phyloP scores from a whole-genome alignment of 331 rosid species.

The Pyracantha coccinea region DNA sequence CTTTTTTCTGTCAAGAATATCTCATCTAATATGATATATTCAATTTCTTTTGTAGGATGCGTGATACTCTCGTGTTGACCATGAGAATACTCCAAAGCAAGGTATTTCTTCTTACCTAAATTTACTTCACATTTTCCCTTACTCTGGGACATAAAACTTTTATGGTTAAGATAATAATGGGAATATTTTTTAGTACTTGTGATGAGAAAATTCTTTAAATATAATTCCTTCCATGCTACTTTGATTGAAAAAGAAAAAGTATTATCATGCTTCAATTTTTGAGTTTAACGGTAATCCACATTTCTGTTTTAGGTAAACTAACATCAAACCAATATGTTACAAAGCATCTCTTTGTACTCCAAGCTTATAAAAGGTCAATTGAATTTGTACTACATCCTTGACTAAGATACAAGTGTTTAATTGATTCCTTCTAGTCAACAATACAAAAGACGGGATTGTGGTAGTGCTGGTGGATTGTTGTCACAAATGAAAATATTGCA shows the following conservation, averaged over 20 bases:
- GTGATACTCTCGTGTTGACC: conserved; percentile 85
- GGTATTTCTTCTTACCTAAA: conserved; percentile 31
- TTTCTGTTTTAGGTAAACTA: too few relatives aligned
- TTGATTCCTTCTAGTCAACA: not conserved
- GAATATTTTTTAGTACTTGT: not conserved
- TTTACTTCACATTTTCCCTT: not conserved
- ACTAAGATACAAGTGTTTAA: not conserved
- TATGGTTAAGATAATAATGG: not conserved
- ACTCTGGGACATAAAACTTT: not conserved
- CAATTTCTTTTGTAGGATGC: conserved; percentile 15
- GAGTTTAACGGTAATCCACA: too few relatives aligned
- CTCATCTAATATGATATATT: not conserved
- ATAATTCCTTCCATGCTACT: not conserved
- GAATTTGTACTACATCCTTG: not conserved
- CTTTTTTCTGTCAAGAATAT: not conserved
- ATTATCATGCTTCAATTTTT: too few relatives aligned
- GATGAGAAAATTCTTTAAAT: not conserved
- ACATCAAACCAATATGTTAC: too few relatives aligned
- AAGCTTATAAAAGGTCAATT: too few relatives aligned
- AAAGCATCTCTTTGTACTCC: too few relatives aligned
- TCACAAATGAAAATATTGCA: too few relatives aligned
- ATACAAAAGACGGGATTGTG: not conserved
- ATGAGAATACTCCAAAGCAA: conserved; percentile 88
- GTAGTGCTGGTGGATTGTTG: not conserved
- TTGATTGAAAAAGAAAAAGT: too few relatives aligned